Conservation (phyloP, 805 yeast species). For the Grigorovia transvaalensis region DNA sequence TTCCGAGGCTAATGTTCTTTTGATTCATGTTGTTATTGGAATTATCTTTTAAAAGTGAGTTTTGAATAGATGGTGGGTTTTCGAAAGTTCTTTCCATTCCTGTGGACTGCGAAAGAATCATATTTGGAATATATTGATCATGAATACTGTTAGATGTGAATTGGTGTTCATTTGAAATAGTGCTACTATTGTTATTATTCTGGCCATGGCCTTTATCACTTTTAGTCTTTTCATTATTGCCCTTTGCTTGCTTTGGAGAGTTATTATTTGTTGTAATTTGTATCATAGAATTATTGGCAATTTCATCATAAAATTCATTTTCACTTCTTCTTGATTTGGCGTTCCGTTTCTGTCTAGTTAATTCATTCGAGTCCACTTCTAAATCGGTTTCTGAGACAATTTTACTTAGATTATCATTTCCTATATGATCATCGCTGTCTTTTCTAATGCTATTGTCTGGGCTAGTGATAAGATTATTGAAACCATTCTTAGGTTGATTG, state of each 20-base stretch:
- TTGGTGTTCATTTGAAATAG: neutral
- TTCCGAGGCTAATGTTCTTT: too few relatives aligned
- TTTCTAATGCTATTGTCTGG: neutral
- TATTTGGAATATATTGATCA: conserved; percentile 31
- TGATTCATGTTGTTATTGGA: too few relatives aligned
- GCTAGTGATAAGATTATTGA: neutral
- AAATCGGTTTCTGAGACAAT: conserved; percentile 5
- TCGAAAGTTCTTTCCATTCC: conserved; percentile 37
- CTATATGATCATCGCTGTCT: conserved; percentile 17
- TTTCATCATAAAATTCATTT: neutral
- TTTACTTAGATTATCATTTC: conserved; percentile 13
- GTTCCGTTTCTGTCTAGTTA: conserved; percentile 14
- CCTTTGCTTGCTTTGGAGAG: neutral
- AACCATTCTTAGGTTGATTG: neutral
- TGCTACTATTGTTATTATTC: neutral
- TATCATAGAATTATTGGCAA: neutral
- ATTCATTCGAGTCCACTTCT: conserved; percentile 11
- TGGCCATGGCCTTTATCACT: neutral
- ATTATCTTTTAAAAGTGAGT: conserved; percentile 17
- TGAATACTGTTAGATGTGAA: conserved; percentile 9
- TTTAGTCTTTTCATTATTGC: neutral
- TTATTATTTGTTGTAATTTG: neutral
- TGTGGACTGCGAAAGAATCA: conserved; percentile 43
- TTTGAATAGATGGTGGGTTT: conserved; percentile 26
- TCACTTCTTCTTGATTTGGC: neutral